Conservation (phyloP, 345 rosid species). For the Citrus australasica region DNA sequence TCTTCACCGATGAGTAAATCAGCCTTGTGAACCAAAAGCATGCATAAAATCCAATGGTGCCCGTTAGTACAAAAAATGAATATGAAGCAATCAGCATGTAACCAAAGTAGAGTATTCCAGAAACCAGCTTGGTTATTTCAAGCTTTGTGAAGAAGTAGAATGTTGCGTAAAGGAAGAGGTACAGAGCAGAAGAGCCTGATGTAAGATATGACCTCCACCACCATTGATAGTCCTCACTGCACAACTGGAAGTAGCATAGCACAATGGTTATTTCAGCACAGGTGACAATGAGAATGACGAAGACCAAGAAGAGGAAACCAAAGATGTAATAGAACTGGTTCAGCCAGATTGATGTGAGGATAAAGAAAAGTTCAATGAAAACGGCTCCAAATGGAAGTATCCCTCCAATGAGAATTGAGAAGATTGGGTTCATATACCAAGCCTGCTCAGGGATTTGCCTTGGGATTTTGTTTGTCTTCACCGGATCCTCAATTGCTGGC, state of each 20-base stretch:
- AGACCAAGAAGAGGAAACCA: slow-evolving; percentile 76
- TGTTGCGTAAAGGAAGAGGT: slow-evolving; percentile 68
- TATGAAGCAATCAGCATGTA: slow-evolving; percentile 76
- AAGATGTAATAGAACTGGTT: slow-evolving; percentile 88
- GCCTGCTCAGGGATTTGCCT: slow-evolving; percentile 84
- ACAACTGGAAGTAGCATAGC: slow-evolving; percentile 79
- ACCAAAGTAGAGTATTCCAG: slow-evolving; percentile 64
- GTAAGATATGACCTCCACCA: slow-evolving; percentile 95
- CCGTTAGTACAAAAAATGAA: slow-evolving; percentile 68
- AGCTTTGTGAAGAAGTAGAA: slow-evolving; percentile 89
- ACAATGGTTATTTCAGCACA: slow-evolving; percentile 75
- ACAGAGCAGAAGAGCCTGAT: slow-evolving; percentile 72
- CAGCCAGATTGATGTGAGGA: slow-evolving; percentile 88
- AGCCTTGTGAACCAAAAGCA: slow-evolving; percentile 86
- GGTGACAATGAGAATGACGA: slow-evolving; percentile 61
- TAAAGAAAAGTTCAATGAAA: slow-evolving; percentile 83
- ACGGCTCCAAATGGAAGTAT: slow-evolving; percentile 82
- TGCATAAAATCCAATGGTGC: slow-evolving; percentile 69
- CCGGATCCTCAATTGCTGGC: slow-evolving; percentile 69
- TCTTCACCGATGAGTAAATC: slow-evolving; percentile 81
- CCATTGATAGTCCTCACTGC: slow-evolving; percentile 84
- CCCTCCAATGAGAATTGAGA: slow-evolving; percentile 74
- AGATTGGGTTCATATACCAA: slow-evolving; percentile 82
- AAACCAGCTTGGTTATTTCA: slow-evolving; percentile 68
- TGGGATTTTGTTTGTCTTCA: slow-evolving; percentile 79